These are phyloP conservation scores for Pichia nanzhaoensis DNA, from an alignment of 805 yeast species.

Conservation along the genomic window DNA sequence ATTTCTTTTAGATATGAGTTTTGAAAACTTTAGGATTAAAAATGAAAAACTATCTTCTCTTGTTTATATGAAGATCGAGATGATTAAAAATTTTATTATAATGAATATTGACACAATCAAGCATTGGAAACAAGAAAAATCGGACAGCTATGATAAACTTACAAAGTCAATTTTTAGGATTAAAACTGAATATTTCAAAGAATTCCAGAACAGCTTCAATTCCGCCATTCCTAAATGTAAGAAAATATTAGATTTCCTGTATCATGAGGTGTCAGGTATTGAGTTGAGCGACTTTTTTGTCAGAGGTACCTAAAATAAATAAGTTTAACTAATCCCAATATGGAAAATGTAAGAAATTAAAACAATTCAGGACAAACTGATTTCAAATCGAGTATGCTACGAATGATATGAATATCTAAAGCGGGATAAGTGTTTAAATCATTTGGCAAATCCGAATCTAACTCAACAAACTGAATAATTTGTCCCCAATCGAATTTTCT, in stretches of 20 bases:
- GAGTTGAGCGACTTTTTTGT: conserved; percentile 10
- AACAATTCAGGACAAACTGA: conserved; percentile 48
- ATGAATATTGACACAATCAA: conserved; percentile 9
- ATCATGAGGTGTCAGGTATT: conserved; percentile 3
- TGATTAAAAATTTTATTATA: conserved; percentile 19
- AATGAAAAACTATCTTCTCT: neutral
- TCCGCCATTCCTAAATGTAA: conserved; percentile 9
- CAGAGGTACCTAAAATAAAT: neutral
- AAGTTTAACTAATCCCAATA: too few species aligned
- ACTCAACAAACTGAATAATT: conserved; percentile 70
- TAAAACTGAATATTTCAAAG: conserved; percentile 9
- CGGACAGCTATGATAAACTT: neutral
- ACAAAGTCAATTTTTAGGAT: neutral
- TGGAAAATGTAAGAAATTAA: too few species aligned
- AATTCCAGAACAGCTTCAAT: conserved; percentile 2
- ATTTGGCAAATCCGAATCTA: conserved; percentile 43
- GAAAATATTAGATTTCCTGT: conserved; percentile 12
- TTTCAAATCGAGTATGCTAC: conserved; percentile 50
- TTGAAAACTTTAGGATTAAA: neutral
- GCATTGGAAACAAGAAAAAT: neutral
- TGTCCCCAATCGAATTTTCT: conserved; percentile 61
- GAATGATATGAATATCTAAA: conserved; percentile 44
- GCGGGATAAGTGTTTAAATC: conserved; percentile 29
- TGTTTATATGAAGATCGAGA: conserved; percentile 13
- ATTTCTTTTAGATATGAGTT: neutral